Evolutionary conservation across 2,329 filamentous ascomycete genomes (phyloP).

Genomic region (Aspergillus thermomutatus): DNA sequence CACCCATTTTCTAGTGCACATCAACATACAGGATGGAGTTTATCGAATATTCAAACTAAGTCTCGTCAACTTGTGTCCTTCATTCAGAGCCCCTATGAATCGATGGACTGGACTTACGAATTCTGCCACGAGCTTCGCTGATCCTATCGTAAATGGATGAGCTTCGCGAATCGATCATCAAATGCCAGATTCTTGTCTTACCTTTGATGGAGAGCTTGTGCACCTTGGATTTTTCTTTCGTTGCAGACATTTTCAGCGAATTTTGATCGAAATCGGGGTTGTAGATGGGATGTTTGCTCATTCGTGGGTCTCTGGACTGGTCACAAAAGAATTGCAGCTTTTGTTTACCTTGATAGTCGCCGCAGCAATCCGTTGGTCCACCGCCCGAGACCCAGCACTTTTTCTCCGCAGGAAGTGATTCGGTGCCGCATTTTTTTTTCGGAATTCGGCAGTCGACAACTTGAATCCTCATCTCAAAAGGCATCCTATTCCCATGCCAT

Average conservation of each 20-base stretch:
- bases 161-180: conserved; percentile 10
- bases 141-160: conserved; percentile 48
- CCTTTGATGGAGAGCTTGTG: conserved; percentile 76
- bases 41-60: conserved; percentile 88
- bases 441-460: background rate
- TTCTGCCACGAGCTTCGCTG: conserved; percentile 85
- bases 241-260: conserved; percentile 38
- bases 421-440: conserved; percentile 14
- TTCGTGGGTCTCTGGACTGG: background rate
- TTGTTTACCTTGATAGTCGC: conserved; percentile 40
- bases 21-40: conserved; percentile 80
- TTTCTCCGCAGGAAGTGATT: conserved; percentile 33
- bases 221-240: conserved; percentile 74
- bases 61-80: conserved; percentile 24
- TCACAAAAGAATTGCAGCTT: conserved; percentile 13
- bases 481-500: conserved; percentile 26
- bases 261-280: background rate
- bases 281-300: background rate
- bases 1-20: background rate
- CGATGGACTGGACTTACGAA: conserved; percentile 64
- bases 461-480: conserved; percentile 2
- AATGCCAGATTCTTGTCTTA: conserved; percentile 11
- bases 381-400: conserved; percentile 18
- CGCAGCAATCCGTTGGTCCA: conserved; percentile 32
- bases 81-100: background rate